Base-by-base conservation (phyloP, 2,329 filamentous ascomycete genomes). In the Ampelomyces quisqualis region DNA sequence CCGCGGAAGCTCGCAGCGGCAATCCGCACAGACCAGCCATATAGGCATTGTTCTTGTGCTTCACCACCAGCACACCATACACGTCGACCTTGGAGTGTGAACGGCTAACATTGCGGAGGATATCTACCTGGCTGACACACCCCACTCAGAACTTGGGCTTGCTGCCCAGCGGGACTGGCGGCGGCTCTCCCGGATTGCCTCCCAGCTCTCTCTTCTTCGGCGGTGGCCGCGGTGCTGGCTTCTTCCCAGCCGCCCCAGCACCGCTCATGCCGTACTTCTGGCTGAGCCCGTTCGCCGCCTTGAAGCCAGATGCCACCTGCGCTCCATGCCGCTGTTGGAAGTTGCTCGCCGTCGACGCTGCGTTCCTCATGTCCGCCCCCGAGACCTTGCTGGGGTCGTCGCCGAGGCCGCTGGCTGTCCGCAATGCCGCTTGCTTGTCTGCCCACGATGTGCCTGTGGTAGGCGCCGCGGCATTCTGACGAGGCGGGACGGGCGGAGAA, bases 321-420 rank as follows among this genome's bases (percentile, higher is more conserved):
- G 84, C 84, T 3, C 83, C 80, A 55, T 88, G 84, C 19, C 83
- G 72, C 60, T 87, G 80, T 10, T 82, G 81, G 64, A 89, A 86
- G 58, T 85, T 84, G 47, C 81, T 83, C 26, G 78, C 77, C 24
- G 81, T 85, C 19, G 74, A 73, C 1, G 79, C 83, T 10, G 81
- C 78, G 26, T 73, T 68, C 43, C 72, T 74, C 7, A 78, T 74
- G 55, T 87, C 81, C 4, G 78, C 69, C 2, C 82, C 49, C 0
- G 80, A 82, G 2, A 85, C 79, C 1, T 78, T 78, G 3, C 78
- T 77, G 1, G 82, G 81, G 52, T 85, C 75, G 48, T 78, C 80
- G 35, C 77, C 77, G 40, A 85, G 76, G 9, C 73, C 71, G 17
- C 76, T 73, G 1, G 80, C 81, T 1, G 84, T 85, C 42, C 73